Percentiles rank a stretch among this genome's conserved stretches.
phyloP scores from a whole-genome alignment of 345 rosid genomes.

The Alliaria petiolata region DNA sequence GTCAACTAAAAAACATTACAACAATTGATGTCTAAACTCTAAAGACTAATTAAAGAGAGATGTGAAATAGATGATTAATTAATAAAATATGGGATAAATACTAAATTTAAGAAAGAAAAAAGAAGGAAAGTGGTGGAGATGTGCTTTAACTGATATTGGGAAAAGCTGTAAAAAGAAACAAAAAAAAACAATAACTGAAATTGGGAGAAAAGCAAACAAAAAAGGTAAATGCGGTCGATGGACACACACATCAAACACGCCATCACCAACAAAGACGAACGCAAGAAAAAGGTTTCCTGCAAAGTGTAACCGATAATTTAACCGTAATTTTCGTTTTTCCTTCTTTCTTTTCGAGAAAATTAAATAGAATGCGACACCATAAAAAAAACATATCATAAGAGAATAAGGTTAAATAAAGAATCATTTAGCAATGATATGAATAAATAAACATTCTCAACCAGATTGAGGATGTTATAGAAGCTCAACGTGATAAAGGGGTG shows the following conservation, averaged over 20 bases:
- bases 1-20: not conserved
- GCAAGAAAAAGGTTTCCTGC: conserved; percentile 1
- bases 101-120: not conserved
- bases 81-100: not conserved
- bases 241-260: conserved; percentile 7
- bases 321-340: too few species aligned
- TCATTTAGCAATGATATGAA: too few species aligned
- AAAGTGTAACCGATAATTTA: not conserved
- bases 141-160: conserved; percentile 7
- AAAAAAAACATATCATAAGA: too few species aligned
- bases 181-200: not conserved
- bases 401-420: too few species aligned
- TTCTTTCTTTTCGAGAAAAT: too few species aligned
- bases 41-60: too few species aligned
- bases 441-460: too few species aligned
- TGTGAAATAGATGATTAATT: not conserved
- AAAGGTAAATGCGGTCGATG: not conserved
- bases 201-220: not conserved
- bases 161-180: not conserved
- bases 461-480: too few species aligned
- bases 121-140: not conserved
- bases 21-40: not conserved
- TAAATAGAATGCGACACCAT: too few species aligned
- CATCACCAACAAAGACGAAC: not conserved
- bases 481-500: too few species aligned